These are phyloP conservation scores for Pseudogymnoascus destructans DNA, from an alignment of 2,329 filamentous ascomycete genomes.

Conservation along the genomic window DNA sequence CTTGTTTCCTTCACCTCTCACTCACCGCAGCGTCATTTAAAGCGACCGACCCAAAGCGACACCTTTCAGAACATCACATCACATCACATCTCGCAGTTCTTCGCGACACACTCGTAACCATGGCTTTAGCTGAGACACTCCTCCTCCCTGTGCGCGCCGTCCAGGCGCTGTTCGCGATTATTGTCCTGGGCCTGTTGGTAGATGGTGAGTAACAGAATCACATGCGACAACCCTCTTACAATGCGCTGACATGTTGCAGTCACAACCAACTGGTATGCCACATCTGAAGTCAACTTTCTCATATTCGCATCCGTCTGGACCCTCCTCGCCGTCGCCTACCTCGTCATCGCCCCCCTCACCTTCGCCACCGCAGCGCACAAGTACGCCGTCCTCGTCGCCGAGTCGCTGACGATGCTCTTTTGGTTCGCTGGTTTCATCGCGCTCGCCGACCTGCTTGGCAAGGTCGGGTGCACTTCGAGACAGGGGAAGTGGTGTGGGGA, in stretches of 20 bases:
- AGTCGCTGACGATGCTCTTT: conserved; percentile 66
- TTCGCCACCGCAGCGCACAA: conserved; percentile 48
- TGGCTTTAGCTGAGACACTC: conserved; percentile 36
- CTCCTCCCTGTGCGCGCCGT: conserved; percentile 51
- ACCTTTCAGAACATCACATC: background rate
- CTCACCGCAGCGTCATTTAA: background rate
- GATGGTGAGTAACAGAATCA: conserved; percentile 11
- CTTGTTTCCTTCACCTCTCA: background rate
- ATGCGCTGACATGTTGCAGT: background rate
- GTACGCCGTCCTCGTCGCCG: conserved; percentile 51
- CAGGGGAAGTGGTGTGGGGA: conserved; percentile 26
- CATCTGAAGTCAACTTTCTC: conserved; percentile 58
- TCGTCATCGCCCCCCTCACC: conserved; percentile 54
- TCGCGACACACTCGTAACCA: conserved; percentile 23
- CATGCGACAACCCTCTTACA: conserved; percentile 12
- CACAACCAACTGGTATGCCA: conserved; percentile 25
- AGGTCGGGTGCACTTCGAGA: conserved; percentile 35
- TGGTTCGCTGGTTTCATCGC: conserved; percentile 84
- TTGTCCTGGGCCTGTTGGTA: conserved; percentile 61
- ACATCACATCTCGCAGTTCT: background rate
- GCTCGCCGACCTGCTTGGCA: conserved; percentile 50
- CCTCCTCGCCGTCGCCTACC: conserved; percentile 55
- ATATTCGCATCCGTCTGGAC: conserved; percentile 72
- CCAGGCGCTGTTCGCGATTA: conserved; percentile 55
- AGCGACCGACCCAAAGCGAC: background rate